Evolutionary conservation across 441 rosid genomes (phyloP), one percentile per base, ranked within the genome.

Genomic region (Adansonia rubrostipa): DNA sequence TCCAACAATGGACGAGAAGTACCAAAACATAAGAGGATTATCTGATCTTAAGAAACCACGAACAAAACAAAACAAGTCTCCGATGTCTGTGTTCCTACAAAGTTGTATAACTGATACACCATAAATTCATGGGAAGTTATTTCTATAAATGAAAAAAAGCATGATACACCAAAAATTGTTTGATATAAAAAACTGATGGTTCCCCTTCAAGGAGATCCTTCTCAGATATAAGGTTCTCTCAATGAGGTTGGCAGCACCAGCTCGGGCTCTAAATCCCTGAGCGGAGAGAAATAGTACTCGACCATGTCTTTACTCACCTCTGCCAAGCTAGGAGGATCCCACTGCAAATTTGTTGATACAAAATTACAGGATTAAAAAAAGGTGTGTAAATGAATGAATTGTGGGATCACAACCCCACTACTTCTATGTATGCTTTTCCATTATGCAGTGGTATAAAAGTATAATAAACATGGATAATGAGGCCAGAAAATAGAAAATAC

Each of bases 301-400:
- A 96, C 93, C 98, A 92, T 93, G 84, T 94, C 98, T 82, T 85
- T 81, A 68, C 88, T 88, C 63, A 92, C 98, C 50, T 90, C 93
- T 79, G 74, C 87, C 78, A 96, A 83, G 73, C 88, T 87, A 9
- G 94, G 91, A 78, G 98, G 98, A 68, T 94, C 82, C 99, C 99
- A 96, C 95, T 94, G 92, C 90, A 89, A 9, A 80, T 73, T 77
- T 70, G n/a, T 1, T 28, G 36, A 63, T 19, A 62, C 44, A 75
- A 45, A 3, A 54, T 36, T 15, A 63, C 9, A 62, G 28, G 17
- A 9, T 36, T 36, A 15, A 42, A 1, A 54, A 6, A 15, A 2
- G 5, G n/a, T 42, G 19, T 2, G 6, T 1, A 42, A 24, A 44
- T 44, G 50, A 50, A 24, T 22, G 33, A 6, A 50, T 48, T 48